Evolutionary conservation across 2,329 filamentous ascomycete species (phyloP).

Genomic region (Ceratocystis harringtonii): DNA sequence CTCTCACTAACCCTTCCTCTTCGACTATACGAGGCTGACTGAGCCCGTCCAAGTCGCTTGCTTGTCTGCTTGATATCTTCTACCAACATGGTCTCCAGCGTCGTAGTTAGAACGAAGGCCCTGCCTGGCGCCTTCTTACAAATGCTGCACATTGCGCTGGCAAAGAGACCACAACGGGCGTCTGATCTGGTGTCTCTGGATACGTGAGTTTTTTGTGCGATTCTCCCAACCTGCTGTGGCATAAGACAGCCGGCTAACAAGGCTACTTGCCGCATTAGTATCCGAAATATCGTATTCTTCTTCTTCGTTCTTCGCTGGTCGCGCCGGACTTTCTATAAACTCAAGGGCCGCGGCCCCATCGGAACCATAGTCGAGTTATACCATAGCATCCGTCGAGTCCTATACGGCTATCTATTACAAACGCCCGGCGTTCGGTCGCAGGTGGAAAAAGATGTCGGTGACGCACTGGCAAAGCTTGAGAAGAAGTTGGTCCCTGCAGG

Average conservation of each 20-base stretch:
- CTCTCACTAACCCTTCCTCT: neutral
- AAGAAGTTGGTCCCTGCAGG: conserved; percentile 65
- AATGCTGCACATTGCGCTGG: conserved; percentile 11
- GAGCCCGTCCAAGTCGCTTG: neutral
- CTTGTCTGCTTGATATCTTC: neutral
- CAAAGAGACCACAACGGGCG: conserved; percentile 9
- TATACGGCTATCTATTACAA: conserved; percentile 74
- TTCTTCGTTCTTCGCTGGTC: conserved; percentile 76
- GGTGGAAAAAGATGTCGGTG: conserved; percentile 70
- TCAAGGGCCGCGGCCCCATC: conserved; percentile 76
- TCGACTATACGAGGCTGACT: neutral
- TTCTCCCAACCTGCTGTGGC: neutral
- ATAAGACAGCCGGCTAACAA: neutral
- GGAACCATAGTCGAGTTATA: conserved; percentile 67
- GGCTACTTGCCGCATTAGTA: conserved; percentile 29
- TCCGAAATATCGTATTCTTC: conserved; percentile 78
- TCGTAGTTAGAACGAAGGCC: neutral
- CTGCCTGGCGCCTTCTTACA: conserved; percentile 13
- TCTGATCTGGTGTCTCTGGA: conserved; percentile 13
- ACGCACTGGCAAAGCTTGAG: conserved; percentile 67
- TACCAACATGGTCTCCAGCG: conserved; percentile 3
- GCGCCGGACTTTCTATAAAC: conserved; percentile 64
- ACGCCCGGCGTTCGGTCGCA: conserved; percentile 74
- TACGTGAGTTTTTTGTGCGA: conserved; percentile 7
- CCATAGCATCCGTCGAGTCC: conserved; percentile 50